phyloP scores from a whole-genome alignment of 768 basidiomycete species.

The Leucocoprinus birnbaumii region DNA sequence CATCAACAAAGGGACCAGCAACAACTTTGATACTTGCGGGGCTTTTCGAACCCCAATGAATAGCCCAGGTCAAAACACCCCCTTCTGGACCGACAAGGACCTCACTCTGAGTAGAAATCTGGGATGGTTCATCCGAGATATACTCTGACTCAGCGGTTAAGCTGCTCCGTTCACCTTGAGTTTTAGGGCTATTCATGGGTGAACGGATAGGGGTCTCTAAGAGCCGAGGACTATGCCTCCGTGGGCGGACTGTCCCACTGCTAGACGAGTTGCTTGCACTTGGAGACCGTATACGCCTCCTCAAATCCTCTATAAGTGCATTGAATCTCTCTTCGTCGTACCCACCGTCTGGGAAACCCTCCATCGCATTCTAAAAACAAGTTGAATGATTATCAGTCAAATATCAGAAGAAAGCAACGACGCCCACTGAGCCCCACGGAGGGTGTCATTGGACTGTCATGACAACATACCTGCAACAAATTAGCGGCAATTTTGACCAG shows the following conservation, averaged over 20 bases:
- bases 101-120: not conserved
- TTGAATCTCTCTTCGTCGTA: not conserved
- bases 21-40: not conserved
- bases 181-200: not conserved
- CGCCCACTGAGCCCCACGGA: too few species aligned
- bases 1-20: conserved; percentile 1
- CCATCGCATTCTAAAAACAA: not conserved
- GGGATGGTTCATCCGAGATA: not conserved
- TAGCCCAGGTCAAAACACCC: not conserved
- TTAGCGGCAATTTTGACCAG: conserved; percentile 38
- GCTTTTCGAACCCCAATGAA: not conserved
- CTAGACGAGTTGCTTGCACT: not conserved
- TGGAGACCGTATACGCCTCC: not conserved
- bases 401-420: not conserved
- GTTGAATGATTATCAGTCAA: not conserved
- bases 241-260: conserved; percentile 6
- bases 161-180: not conserved
- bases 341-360: conserved; percentile 1
- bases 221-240: not conserved
- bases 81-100: not conserved
- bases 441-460: not conserved
- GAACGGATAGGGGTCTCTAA: not conserved
- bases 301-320: not conserved
- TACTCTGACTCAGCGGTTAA: not conserved
- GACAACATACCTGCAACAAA: conserved; percentile 18